phyloP scores from a whole-genome alignment of 441 rosid species.

The Hypseocharis bilobata region DNA sequence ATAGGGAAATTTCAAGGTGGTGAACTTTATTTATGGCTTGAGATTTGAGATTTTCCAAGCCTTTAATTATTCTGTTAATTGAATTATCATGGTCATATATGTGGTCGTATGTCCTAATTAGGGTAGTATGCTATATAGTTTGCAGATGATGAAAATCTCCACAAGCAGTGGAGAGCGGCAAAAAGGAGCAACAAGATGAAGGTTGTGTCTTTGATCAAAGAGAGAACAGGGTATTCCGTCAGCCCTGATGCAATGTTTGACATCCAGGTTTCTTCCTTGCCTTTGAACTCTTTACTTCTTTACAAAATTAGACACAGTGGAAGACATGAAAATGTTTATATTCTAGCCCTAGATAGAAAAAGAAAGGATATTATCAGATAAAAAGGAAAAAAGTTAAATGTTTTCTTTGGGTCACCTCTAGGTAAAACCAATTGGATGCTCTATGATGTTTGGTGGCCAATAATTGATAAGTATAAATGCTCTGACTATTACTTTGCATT shows the following conservation, averaged over 20 bases:
- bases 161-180: constrained; percentile 62
- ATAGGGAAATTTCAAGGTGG: too few relatives aligned
- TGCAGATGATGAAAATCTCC: constrained; percentile 75
- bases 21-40: too few relatives aligned
- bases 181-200: constrained; percentile 77
- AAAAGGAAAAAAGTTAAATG: neutral
- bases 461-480: neutral
- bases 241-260: constrained; percentile 93
- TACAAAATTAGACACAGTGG: neutral
- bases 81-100: neutral
- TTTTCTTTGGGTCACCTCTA: neutral
- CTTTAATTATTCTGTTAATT: neutral
- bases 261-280: constrained; percentile 51
- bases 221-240: constrained; percentile 71
- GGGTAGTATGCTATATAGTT: constrained; percentile 38
- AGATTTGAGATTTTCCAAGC: neutral
- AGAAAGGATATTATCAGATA: neutral
- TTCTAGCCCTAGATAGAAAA: neutral
- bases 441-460: neutral
- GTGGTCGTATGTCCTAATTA: constrained; percentile 8
- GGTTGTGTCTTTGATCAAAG: constrained; percentile 60
- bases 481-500: neutral
- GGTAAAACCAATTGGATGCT: neutral
- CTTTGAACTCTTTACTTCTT: constrained; percentile 6
- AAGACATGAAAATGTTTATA: neutral